These are phyloP conservation scores for Mycena latifolia DNA, from an alignment of 768 basidiomycete genomes.

Conservation along the genomic window DNA sequence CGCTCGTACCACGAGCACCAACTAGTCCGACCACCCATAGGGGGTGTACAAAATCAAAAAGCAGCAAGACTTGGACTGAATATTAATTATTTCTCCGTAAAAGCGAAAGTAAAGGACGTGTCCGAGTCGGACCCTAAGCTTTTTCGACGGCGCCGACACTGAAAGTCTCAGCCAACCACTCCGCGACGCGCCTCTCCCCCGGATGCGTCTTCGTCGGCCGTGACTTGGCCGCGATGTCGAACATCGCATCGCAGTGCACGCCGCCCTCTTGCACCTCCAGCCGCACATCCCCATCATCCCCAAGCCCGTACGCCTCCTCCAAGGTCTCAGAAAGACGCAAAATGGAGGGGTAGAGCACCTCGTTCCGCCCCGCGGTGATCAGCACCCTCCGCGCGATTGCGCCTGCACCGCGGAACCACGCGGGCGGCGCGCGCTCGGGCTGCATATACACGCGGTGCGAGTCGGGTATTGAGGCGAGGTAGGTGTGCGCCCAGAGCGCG, in stretches of 20 bases:
- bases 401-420: slow-evolving; percentile 13
- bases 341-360: slow-evolving; percentile 10
- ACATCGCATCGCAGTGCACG: slow-evolving; percentile 13
- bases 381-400: background rate
- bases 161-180: slow-evolving; percentile 18
- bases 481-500: slow-evolving; percentile 5
- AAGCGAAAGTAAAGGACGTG: no score
- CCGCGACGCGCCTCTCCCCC: background rate
- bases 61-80: no score
- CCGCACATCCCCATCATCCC: slow-evolving; percentile 3
- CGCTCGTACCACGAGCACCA: no score
- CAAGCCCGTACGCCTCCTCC: slow-evolving; percentile 1
- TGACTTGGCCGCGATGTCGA: slow-evolving; percentile 19
- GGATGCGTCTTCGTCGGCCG: slow-evolving; percentile 12
- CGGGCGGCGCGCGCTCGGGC: background rate
- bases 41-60: no score
- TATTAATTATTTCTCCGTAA: no score
- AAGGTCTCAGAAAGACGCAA: background rate
- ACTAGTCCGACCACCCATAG: no score
- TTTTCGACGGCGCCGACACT: no score
- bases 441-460: slow-evolving; percentile 14
- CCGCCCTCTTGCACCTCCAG: slow-evolving; percentile 18
- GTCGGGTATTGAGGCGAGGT: slow-evolving; percentile 9
- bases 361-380: slow-evolving; percentile 17
- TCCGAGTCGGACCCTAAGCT: no score